These are phyloP conservation scores for Quercus glauca DNA, from an alignment of 306 rosid species.

Conservation along the genomic window DNA sequence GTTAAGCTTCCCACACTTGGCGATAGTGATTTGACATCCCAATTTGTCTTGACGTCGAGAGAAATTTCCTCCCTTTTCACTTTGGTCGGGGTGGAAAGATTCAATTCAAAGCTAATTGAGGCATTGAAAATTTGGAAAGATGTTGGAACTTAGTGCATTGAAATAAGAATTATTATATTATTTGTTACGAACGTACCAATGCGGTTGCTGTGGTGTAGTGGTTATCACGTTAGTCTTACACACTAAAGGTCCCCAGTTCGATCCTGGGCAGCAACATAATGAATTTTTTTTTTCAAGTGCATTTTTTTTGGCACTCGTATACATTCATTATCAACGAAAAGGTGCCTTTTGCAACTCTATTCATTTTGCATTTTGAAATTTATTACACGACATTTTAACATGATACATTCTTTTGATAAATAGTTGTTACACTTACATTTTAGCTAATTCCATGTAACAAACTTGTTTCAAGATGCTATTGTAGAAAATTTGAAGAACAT, in stretches of 20 bases:
- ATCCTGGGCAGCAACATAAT: constrained; percentile 75
- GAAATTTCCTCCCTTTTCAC: neutral
- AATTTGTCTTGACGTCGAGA: neutral
- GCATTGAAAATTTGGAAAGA: neutral
- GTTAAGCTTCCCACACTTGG: neutral
- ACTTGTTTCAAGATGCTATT: too few relatives aligned
- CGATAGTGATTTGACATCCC: neutral
- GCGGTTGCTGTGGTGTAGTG: constrained; percentile 87
- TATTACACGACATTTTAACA: too few relatives aligned
- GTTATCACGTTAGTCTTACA: constrained; percentile 98
- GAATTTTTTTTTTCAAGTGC: neutral
- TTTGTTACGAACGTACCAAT: fast-evolving
- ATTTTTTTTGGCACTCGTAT: neutral
- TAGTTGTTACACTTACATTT: too few relatives aligned
- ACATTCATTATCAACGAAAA: too few relatives aligned
- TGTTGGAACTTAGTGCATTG: neutral
- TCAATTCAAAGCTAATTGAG: neutral
- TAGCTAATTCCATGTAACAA: too few relatives aligned
- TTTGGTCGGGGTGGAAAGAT: neutral
- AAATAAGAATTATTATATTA: neutral
- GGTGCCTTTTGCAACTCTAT: too few relatives aligned
- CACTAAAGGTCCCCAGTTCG: constrained; percentile 95
- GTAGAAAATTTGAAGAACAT: too few relatives aligned
- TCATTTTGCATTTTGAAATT: too few relatives aligned
- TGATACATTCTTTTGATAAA: too few relatives aligned